Conservation (phyloP, 306 rosid genomes). For the Castanospermum australe region DNA sequence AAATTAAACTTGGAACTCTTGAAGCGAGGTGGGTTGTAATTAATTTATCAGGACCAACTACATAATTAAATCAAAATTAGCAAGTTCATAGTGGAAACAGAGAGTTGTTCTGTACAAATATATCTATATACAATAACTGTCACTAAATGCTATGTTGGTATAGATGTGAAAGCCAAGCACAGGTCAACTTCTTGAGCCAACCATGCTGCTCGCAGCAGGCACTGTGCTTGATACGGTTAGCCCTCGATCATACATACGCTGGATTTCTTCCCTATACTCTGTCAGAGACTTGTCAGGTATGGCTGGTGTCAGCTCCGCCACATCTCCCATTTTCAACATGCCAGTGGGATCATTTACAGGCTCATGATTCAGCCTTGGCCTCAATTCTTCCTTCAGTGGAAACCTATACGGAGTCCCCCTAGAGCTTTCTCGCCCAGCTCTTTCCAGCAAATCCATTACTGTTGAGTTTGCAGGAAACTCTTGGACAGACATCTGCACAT, state of each 20-base stretch:
- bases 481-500: slow-evolving; percentile 93
- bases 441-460: slow-evolving; percentile 66
- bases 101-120: background rate
- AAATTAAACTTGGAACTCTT: too few relatives aligned
- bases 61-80: too few relatives aligned
- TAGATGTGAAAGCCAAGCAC: background rate
- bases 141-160: too few relatives aligned
- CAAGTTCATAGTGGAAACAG: too few relatives aligned
- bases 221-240: slow-evolving; percentile 46
- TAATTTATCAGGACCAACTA: too few relatives aligned
- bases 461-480: slow-evolving; percentile 81
- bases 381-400: slow-evolving; percentile 85
- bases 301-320: slow-evolving; percentile 82
- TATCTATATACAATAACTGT: background rate
- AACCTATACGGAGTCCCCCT: slow-evolving; percentile 74
- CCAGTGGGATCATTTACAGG: slow-evolving; percentile 68
- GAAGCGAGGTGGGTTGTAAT: too few relatives aligned
- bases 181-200: slow-evolving; percentile 64
- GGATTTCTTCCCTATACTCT: slow-evolving; percentile 92
- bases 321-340: slow-evolving; percentile 94
- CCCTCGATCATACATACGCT: slow-evolving; percentile 88
- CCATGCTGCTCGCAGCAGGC: slow-evolving; percentile 51
- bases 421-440: slow-evolving; percentile 66
- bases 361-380: slow-evolving; percentile 81
- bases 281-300: slow-evolving; percentile 74